phyloP scores from a whole-genome alignment of 2,329 filamentous ascomycete species.

The Microascus cirrosus region DNA sequence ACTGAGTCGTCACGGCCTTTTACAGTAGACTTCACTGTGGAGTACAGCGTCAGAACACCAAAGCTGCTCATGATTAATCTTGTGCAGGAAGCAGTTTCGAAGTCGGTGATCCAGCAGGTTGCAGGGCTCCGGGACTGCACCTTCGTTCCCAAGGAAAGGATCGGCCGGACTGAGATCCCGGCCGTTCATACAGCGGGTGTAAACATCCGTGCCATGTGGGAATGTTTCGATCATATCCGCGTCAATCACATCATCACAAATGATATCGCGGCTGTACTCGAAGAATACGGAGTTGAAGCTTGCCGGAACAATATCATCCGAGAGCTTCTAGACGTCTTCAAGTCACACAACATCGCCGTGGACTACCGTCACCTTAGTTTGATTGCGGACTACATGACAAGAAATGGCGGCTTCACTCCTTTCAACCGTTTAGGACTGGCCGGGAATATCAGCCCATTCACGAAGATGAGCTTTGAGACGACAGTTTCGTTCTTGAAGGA shows the following conservation, averaged over 20 bases:
- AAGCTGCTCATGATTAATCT: slow-evolving; percentile 91
- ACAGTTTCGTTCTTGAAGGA: slow-evolving; percentile 90
- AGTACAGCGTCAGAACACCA: slow-evolving; percentile 67
- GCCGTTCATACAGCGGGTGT: slow-evolving; percentile 72
- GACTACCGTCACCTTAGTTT: slow-evolving; percentile 88
- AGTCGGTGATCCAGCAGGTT: slow-evolving; percentile 80
- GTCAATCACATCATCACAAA: slow-evolving; percentile 83
- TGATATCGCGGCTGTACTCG: slow-evolving; percentile 77
- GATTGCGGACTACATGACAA: slow-evolving; percentile 97
- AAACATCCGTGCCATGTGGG: slow-evolving; percentile 85
- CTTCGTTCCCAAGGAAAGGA: slow-evolving; percentile 50
- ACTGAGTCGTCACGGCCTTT: slow-evolving; percentile 42
- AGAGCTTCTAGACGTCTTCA: slow-evolving; percentile 79
- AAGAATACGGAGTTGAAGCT: slow-evolving; percentile 86
- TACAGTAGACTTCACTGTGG: slow-evolving; percentile 56
- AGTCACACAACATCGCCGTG: slow-evolving; percentile 81
- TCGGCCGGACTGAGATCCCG: slow-evolving; percentile 35
- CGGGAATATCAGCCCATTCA: slow-evolving; percentile 79
- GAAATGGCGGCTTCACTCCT: slow-evolving; percentile 75
- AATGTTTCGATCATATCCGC: slow-evolving; percentile 75
- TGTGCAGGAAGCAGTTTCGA: slow-evolving; percentile 68
- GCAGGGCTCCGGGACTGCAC: slow-evolving; percentile 64
- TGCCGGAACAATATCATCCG: slow-evolving; percentile 76
- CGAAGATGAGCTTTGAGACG: slow-evolving; percentile 99
- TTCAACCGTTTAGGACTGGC: slow-evolving; percentile 88